Percentiles rank a stretch among this genome's conserved stretches.
These are phyloP conservation scores for Globisporangium takayamanum DNA, from an alignment of 352 stramenopile genomes.

Conservation along the genomic window DNA sequence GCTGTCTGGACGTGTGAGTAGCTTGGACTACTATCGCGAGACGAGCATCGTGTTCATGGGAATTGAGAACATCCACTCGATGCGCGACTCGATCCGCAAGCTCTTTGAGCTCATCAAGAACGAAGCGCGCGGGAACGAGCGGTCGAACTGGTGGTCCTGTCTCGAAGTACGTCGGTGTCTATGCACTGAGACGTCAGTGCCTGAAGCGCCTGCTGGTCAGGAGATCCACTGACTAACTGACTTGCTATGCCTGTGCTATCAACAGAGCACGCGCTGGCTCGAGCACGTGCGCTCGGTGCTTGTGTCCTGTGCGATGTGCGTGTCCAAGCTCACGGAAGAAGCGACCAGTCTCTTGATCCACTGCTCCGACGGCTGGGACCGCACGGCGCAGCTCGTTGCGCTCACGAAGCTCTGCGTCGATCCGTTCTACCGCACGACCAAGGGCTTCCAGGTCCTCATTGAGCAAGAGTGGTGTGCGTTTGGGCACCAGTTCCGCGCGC, in stretches of 20 bases:
- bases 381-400: conserved; percentile 94
- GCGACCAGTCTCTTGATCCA: conserved; percentile 95
- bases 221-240: background rate
- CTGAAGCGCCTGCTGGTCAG: background rate
- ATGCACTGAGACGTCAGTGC: background rate
- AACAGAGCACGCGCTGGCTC: conserved; percentile 66
- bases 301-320: conserved; percentile 89
- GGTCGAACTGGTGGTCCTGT: conserved; percentile 72
- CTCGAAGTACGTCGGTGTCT: conserved; percentile 42
- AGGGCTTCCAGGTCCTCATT: conserved; percentile 95
- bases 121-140: conserved; percentile 71
- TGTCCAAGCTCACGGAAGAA: conserved; percentile 83
- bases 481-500: conserved; percentile 96
- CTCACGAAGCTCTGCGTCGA: conserved; percentile 96
- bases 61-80: conserved; percentile 92
- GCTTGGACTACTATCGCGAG: conserved; percentile 76
- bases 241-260: conserved; percentile 3
- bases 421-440: conserved; percentile 94
- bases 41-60: conserved; percentile 79
- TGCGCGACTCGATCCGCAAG: conserved; percentile 81
- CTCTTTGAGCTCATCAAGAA: conserved; percentile 84
- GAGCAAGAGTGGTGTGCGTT: conserved; percentile 99
- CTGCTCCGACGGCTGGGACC: conserved; percentile 98
- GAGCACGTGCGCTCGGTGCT: conserved; percentile 77
- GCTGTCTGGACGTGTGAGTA: conserved; percentile 13